These are phyloP conservation scores for Aureobasidium mangrovei DNA, from an alignment of 2,329 filamentous ascomycete species.

Conservation along the genomic window DNA sequence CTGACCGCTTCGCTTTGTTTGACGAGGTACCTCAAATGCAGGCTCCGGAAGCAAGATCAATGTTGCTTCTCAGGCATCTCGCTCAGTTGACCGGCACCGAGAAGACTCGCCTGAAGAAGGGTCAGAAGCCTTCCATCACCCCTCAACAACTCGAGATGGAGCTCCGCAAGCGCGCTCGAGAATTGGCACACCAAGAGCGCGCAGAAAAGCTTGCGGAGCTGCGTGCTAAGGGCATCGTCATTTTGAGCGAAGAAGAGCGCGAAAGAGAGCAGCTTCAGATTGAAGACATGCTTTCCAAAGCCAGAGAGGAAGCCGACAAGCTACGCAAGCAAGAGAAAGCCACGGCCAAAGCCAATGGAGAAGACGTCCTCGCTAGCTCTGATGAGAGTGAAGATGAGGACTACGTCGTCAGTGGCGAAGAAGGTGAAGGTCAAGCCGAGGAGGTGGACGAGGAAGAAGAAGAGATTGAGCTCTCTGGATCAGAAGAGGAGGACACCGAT, in stretches of 20 bases:
- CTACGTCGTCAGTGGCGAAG: slow-evolving; percentile 32
- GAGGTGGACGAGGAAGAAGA: slow-evolving; percentile 30
- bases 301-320: slow-evolving; percentile 68
- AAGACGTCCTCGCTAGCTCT: slow-evolving; percentile 41
- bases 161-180: slow-evolving; percentile 62
- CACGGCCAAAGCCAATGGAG: slow-evolving; percentile 56
- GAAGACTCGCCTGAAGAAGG: slow-evolving; percentile 48
- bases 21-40: slow-evolving; percentile 29
- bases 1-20: slow-evolving; percentile 27
- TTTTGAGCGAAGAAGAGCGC: slow-evolving; percentile 81
- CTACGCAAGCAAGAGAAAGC: slow-evolving; percentile 70
- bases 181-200: slow-evolving; percentile 71
- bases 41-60: slow-evolving; percentile 23
- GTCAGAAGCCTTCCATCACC: slow-evolving; percentile 54
- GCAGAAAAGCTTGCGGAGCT: slow-evolving; percentile 69
- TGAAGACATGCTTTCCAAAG: slow-evolving; percentile 80
- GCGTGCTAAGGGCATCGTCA: slow-evolving; percentile 66
- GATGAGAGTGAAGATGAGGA: slow-evolving; percentile 50
- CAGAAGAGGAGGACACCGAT: slow-evolving; percentile 22
- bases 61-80: slow-evolving; percentile 28
- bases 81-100: slow-evolving; percentile 26
- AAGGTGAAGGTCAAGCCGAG: slow-evolving; percentile 26
- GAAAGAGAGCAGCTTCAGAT: slow-evolving; percentile 73
- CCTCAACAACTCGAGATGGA: slow-evolving; percentile 58
- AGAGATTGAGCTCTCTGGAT: slow-evolving; percentile 17